These are phyloP conservation scores for Gryganskiella cystojenkinii DNA, from an alignment of 192 early-diverging fungal genomes.

Conservation along the genomic window DNA sequence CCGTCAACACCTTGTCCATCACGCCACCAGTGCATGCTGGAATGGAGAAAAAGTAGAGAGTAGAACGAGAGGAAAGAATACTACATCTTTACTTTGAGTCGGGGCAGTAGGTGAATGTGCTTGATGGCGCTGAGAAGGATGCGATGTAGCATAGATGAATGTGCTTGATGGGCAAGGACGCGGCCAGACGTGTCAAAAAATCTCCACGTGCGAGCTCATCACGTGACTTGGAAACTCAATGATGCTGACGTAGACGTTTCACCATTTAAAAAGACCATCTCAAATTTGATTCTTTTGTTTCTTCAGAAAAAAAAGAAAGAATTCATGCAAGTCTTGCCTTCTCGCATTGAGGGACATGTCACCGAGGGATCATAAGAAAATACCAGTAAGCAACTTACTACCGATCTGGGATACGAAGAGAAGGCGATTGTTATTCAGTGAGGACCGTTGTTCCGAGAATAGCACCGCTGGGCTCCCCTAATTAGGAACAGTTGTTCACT, in stretches of 20 bases:
- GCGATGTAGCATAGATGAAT: too few relatives aligned
- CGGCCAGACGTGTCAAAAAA: too few relatives aligned
- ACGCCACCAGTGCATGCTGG: too few relatives aligned
- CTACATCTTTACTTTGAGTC: too few relatives aligned
- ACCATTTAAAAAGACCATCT: constrained; percentile 7
- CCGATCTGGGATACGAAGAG: constrained; percentile 35
- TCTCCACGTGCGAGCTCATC: background rate
- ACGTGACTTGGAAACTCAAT: constrained; percentile 3
- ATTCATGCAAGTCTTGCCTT: constrained; percentile 47
- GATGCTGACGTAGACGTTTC: background rate
- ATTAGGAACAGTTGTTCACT: constrained; percentile 26
- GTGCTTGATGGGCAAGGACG: too few relatives aligned
- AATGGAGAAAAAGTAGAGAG: too few relatives aligned
- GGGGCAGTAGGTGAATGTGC: too few relatives aligned
- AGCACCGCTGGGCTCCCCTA: constrained; percentile 47
- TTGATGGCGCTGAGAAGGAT: too few relatives aligned
- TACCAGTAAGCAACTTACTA: too few relatives aligned
- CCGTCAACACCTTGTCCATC: too few relatives aligned
- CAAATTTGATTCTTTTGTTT: background rate
- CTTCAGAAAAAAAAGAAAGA: constrained; percentile 46
- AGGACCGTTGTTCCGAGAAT: constrained; percentile 45
- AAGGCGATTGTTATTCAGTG: constrained; percentile 39
- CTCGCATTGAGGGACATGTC: constrained; percentile 53
- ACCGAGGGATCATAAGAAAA: constrained; percentile 42
- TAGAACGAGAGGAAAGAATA: too few relatives aligned